A percentile compares a stretch with the other conserved stretches of the same genome.
These are phyloP conservation scores for Amaranthus cruentus DNA, from an alignment of 148 eudicot species.

Conservation along the genomic window DNA sequence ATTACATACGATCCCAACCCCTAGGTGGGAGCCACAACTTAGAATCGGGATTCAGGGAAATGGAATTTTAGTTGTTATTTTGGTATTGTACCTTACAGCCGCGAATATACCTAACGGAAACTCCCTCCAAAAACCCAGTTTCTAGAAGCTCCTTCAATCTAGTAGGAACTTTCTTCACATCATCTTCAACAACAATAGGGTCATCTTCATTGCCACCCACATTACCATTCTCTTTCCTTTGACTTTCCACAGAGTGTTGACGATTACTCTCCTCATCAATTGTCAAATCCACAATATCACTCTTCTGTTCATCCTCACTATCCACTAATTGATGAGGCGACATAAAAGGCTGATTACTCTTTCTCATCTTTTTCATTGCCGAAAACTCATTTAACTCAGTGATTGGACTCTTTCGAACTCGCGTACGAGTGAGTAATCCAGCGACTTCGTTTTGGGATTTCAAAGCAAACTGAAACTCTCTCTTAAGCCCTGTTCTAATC, in stretches of 20 bases:
- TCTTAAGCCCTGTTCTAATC: slow-evolving; percentile 32
- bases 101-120: slow-evolving; percentile 51
- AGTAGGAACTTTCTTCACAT: slow-evolving; percentile 23
- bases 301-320: slow-evolving; percentile 33
- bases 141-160: slow-evolving; percentile 39
- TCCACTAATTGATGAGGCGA: slow-evolving; percentile 1
- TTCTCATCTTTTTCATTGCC: slow-evolving; percentile 13
- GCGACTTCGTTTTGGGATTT: slow-evolving; percentile 46
- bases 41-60: too few species aligned
- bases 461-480: slow-evolving; percentile 47
- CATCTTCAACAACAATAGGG: slow-evolving; percentile 15
- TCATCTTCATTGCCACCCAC: slow-evolving; percentile 19
- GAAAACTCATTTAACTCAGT: neutral
- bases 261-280: slow-evolving; percentile 29
- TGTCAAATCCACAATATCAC: slow-evolving; percentile 29
- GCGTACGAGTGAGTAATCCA: slow-evolving; percentile 40
- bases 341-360: slow-evolving; percentile 9
- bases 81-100: slow-evolving; percentile 42
- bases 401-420: slow-evolving; percentile 33
- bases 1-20: neutral
- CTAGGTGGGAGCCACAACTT: too few species aligned
- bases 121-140: slow-evolving; percentile 64
- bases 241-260: slow-evolving; percentile 18
- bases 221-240: slow-evolving; percentile 20
- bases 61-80: neutral